These are phyloP conservation scores for Batrachochytrium dendrobatidis DNA, from an alignment of 371 early-diverging fungal genomes.

Conservation along the genomic window DNA sequence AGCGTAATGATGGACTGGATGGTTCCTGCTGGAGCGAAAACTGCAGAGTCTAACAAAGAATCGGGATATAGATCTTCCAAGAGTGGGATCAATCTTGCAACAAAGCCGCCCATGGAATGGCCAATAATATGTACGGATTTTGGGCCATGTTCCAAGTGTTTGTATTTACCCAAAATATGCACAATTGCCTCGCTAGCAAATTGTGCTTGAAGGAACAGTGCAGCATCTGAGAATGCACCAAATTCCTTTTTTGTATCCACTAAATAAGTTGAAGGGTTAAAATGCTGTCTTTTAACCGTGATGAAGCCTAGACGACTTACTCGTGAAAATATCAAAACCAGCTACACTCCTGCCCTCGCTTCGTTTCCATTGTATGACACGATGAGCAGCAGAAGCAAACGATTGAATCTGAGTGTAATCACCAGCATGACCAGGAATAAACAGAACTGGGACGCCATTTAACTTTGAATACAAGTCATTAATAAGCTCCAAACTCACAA, in stretches of 20 bases:
- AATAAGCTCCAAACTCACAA: conserved; percentile 3
- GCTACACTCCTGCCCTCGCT: conserved; percentile 24
- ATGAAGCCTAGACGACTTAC: conserved; percentile 34
- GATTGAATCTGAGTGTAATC: conserved; percentile 84
- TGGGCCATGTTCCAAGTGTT: conserved; percentile 21
- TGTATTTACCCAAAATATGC: conserved; percentile 55
- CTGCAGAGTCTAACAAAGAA: too few species aligned
- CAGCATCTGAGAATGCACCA: conserved; percentile 74
- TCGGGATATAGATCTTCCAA: too few species aligned
- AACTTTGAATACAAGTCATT: background rate
- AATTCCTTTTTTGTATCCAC: conserved; percentile 90
- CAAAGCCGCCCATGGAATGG: conserved; percentile 96
- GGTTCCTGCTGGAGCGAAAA: too few species aligned
- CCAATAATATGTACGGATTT: conserved; percentile 76
- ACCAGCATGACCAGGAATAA: conserved; percentile 94
- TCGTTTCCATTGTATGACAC: conserved; percentile 32
- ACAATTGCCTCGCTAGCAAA: conserved; percentile 75
- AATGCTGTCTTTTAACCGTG: conserved; percentile 3
- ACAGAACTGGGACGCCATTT: conserved; percentile 72
- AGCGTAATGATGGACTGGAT: conserved; percentile 83
- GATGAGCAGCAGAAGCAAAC: conserved; percentile 64
- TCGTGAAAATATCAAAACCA: conserved; percentile 75
- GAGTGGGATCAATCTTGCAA: conserved; percentile 51
- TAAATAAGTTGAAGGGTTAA: conserved; percentile 18
- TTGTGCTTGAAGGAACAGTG: conserved; percentile 76